Base-by-base conservation (phyloP, 2,329 filamentous ascomycete species). In the Boeremia exigua region DNA sequence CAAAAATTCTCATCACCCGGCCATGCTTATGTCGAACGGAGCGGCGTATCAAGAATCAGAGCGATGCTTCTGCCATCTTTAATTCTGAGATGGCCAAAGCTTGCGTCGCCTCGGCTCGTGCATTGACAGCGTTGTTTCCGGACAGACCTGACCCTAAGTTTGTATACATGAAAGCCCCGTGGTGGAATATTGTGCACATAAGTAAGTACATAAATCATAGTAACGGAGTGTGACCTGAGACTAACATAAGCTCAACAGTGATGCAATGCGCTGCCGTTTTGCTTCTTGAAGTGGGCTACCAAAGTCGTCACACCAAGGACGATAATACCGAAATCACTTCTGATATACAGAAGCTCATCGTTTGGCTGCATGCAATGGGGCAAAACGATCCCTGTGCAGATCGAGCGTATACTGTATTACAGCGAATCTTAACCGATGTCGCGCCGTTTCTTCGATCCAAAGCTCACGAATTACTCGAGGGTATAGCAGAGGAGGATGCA, bases 101-200 rank as follows among this genome's bases (percentile, higher is more conserved):
- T 1, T 78, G 76, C 49, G 64, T 78, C 9, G 56, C 67, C 1
- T 68, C 76, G 25, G 76, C 77, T 11, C 60, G 63, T 45, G 56
- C 57, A 6, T 58, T 78, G 54, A 40, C 71, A 2, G 62, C 63
- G 4, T 34, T 78, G 8, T 65, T 78, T 6, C 76, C 75, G 4
- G 61, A 69, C 7, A 14, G 62, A 25, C 60, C 68, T 4, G 65
- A 71, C 42, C 45, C 65, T 0, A 39, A 69, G 0, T 67, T 65
- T 8, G 53, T 70, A 2, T 76, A 77, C 48, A 42, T 56, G 15
- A 65, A 61, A 7, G 68, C 63, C 5, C 76, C 77, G 4, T 79
- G 77, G 77, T 79, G 76, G 75, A 74, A 67, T n/a, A 47, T 75
- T 1, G 56, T 78, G 12, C 76, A 78, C 48, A 67, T 72, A 11